phyloP scores from a whole-genome alignment of 345 rosid genomes.

The Syzygium aqueum region DNA sequence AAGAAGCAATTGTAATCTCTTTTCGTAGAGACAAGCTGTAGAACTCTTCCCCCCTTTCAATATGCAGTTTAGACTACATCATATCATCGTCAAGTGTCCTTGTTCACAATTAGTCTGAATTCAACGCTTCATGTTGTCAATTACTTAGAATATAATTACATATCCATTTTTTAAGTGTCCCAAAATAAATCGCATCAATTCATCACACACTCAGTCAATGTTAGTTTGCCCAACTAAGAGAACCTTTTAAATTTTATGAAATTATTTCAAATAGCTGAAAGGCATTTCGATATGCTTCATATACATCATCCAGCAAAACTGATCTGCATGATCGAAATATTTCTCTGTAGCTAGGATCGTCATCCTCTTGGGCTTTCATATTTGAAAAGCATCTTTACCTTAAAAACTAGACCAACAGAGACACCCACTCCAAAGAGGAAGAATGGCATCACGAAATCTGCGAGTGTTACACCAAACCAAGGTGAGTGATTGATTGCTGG shows the following conservation, averaged over 20 bases:
- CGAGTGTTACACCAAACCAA: slow-evolving; percentile 49
- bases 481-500: slow-evolving; percentile 56
- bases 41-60: neutral
- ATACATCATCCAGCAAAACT: neutral
- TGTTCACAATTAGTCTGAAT: neutral
- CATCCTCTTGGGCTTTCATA: neutral
- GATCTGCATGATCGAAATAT: neutral
- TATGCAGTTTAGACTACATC: neutral
- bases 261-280: neutral
- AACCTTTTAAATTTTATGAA: neutral
- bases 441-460: slow-evolving; percentile 61
- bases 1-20: neutral
- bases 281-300: neutral
- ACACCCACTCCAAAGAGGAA: slow-evolving; percentile 51
- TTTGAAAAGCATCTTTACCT: slow-evolving; percentile 12
- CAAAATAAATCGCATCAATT: neutral
- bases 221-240: neutral
- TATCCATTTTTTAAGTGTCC: neutral
- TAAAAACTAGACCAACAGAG: slow-evolving; percentile 33
- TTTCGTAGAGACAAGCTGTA: neutral
- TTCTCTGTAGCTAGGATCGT: neutral
- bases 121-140: neutral
- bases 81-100: neutral
- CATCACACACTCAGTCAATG: neutral
- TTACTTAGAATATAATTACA: neutral